phyloP scores from a whole-genome alignment of 805 yeast genomes.

The Wickerhamomyces chambardii region DNA sequence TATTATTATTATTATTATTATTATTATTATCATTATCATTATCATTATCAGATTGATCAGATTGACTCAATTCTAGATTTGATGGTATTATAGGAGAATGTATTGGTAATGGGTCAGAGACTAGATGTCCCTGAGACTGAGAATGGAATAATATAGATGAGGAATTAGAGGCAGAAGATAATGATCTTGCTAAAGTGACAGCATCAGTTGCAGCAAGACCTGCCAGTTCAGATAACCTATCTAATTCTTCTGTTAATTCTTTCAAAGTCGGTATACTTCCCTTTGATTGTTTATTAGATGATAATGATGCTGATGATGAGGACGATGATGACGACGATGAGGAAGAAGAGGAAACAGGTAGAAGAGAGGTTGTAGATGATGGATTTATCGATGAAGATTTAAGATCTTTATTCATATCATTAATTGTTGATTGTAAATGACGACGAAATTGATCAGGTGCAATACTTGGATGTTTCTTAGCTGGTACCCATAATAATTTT shows the following conservation, averaged over 20 bases:
- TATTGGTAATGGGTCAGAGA: background rate
- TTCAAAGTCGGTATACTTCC: constrained; percentile 51
- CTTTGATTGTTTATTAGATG: constrained; percentile 1
- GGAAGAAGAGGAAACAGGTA: too few relatives aligned
- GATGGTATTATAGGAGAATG: background rate
- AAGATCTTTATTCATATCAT: constrained; percentile 11
- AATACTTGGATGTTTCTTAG: constrained; percentile 87
- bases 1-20: too few relatives aligned
- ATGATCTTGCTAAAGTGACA: constrained; percentile 69
- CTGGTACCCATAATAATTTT: constrained; percentile 88
- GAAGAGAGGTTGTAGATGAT: background rate
- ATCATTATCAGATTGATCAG: too few relatives aligned
- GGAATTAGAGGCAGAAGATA: constrained; percentile 63
- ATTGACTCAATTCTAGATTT: too few relatives aligned
- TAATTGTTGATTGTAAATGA: constrained; percentile 43
- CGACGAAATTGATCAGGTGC: constrained; percentile 80
- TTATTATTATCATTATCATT: too few relatives aligned
- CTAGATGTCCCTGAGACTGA: too few relatives aligned
- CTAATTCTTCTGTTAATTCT: constrained; percentile 68
- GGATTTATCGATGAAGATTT: background rate
- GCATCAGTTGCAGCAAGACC: constrained; percentile 78
- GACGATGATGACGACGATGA: too few relatives aligned
- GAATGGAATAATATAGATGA: constrained; percentile 12
- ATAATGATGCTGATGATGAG: too few relatives aligned
- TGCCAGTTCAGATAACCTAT: constrained; percentile 64